These are phyloP conservation scores for Didymella segeticola DNA, from an alignment of 2,329 filamentous ascomycete genomes.

Conservation along the genomic window DNA sequence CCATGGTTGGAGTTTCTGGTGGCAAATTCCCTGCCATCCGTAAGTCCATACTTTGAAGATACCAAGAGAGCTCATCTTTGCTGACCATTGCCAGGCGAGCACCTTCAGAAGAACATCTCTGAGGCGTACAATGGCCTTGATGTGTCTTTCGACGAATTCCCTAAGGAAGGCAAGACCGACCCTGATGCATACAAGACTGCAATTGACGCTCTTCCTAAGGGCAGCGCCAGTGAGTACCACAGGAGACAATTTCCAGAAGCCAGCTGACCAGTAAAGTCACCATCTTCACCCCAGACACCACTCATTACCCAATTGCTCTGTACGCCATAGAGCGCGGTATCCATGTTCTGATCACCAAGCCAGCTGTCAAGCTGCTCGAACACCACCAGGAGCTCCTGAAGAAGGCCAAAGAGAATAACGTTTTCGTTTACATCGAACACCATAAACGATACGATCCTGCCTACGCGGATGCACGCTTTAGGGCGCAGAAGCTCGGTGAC, in stretches of 20 bases:
- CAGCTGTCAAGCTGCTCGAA: conserved; percentile 81
- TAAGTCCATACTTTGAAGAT: conserved; percentile 52
- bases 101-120: conserved; percentile 86
- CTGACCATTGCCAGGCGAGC: conserved; percentile 66
- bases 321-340: conserved; percentile 89
- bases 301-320: conserved; percentile 88
- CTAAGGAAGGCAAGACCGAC: conserved; percentile 74
- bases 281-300: conserved; percentile 94
- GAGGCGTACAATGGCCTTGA: conserved; percentile 89
- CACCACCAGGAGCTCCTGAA: conserved; percentile 80
- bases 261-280: conserved; percentile 64
- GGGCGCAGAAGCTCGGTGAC: conserved; percentile 79
- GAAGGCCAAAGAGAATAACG: conserved; percentile 74
- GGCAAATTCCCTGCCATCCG: conserved; percentile 91
- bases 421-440: conserved; percentile 94
- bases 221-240: conserved; percentile 70
- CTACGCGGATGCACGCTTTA: conserved; percentile 84
- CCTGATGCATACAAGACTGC: conserved; percentile 86
- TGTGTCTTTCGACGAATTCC: conserved; percentile 84
- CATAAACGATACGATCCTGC: conserved; percentile 96
- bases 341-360: conserved; percentile 94
- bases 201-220: conserved; percentile 80
- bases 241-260: not conserved
- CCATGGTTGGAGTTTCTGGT: conserved; percentile 90
- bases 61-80: not conserved